Conservation (phyloP, 208 protist genomes). For the Acanthamoeba royreba region DNA sequence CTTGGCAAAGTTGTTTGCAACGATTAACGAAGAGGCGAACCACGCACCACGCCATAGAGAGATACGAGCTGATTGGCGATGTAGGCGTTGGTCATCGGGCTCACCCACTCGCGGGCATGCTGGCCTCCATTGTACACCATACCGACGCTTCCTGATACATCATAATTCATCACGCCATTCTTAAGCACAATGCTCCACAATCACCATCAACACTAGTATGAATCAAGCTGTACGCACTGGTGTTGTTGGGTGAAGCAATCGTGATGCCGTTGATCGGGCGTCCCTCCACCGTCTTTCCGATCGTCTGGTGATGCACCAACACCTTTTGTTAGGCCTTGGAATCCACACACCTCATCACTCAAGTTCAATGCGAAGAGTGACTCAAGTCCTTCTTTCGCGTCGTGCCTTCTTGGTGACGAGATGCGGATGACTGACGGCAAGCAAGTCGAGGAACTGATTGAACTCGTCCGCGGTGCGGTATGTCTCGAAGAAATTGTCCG, state of each 20-base stretch:
- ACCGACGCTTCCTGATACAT: neutral
- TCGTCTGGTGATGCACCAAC: neutral
- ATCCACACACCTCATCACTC: neutral
- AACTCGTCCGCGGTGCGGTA: neutral
- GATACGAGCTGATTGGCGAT: slow-evolving; percentile 28
- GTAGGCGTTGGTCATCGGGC: slow-evolving; percentile 48
- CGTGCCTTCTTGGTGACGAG: neutral
- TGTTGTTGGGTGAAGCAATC: neutral
- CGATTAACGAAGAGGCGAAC: neutral
- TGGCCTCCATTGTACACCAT: neutral
- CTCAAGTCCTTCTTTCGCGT: neutral
- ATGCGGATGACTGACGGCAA: neutral
- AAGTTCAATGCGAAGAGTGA: neutral
- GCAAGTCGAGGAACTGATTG: neutral
- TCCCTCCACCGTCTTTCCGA: neutral
- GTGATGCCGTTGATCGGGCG: neutral
- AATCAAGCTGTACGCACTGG: neutral
- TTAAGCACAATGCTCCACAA: neutral
- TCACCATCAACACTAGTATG: neutral
- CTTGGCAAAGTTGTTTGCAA: neutral
- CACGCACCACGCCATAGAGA: neutral
- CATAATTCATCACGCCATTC: neutral
- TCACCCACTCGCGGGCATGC: slow-evolving; percentile 61
- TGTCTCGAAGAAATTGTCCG: neutral
- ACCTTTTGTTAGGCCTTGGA: neutral